Conservation (phyloP, 2,329 filamentous ascomycete genomes). For the Calonectria montana region DNA sequence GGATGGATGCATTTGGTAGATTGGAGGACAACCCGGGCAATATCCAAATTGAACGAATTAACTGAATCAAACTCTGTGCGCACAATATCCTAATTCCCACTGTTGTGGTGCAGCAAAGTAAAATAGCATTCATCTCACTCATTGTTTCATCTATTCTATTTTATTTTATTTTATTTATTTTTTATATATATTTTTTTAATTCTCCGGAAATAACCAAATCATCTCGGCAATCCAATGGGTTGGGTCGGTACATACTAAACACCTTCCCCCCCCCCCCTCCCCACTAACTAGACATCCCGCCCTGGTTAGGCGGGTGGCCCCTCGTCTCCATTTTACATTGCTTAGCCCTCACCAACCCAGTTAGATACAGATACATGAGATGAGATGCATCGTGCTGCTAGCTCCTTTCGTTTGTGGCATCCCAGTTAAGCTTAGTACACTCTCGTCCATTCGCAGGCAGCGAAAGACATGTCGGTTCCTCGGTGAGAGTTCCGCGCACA, state of each 20-base stretch:
- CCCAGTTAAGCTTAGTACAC: neutral
- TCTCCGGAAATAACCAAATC: neutral
- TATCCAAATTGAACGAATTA: no score
- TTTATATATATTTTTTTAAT: neutral
- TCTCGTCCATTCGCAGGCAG: neutral
- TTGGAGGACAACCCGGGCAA: no score
- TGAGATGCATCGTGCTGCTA: neutral
- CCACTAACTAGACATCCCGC: no score
- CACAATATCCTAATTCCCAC: no score
- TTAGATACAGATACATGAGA: no score
- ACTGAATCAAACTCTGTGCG: no score
- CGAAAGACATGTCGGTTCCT: neutral
- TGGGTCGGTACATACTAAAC: neutral
- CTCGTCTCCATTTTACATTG: neutral
- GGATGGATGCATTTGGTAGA: neutral
- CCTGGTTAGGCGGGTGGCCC: neutral
- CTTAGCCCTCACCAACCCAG: neutral
- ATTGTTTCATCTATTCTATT: neutral
- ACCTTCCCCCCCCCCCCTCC: no score
- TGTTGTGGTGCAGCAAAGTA: no score
- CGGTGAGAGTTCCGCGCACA: neutral
- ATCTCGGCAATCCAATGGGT: neutral
- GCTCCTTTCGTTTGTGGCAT: neutral
- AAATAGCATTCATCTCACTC: neutral
- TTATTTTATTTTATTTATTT: no score